Conservation (phyloP, 257 asterid species). For the Nicotiana sylvestris region DNA sequence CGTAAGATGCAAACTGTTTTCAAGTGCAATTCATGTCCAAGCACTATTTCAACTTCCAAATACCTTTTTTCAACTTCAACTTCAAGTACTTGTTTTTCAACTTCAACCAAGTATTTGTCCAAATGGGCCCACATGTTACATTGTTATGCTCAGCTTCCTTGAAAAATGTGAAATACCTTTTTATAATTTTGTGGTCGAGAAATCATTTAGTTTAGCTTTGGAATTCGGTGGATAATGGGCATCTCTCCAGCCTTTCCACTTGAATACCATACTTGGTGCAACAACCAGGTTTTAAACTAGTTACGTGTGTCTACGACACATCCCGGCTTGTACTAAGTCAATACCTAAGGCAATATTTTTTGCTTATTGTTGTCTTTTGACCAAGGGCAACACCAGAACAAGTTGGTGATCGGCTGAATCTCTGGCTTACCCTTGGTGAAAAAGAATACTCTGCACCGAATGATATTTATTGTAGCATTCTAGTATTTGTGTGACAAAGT, state of each 20-base stretch:
- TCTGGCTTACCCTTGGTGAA: neutral
- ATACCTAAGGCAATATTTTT: neutral
- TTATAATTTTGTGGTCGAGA: neutral
- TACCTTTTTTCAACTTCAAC: neutral
- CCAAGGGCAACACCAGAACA: neutral
- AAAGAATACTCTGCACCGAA: neutral
- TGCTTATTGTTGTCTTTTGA: neutral
- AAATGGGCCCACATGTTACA: neutral
- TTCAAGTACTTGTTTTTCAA: neutral
- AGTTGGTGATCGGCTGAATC: neutral
- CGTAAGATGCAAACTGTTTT: neutral
- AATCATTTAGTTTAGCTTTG: neutral
- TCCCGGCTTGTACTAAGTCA: neutral
- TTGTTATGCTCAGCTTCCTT: neutral
- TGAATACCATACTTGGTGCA: neutral
- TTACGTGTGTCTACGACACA: neutral
- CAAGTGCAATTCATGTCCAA: neutral
- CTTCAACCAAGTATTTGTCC: neutral
- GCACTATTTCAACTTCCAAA: neutral
- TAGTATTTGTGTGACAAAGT: neutral
- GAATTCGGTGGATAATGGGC: neutral
- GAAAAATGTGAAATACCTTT: neutral
- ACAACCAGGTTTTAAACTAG: neutral
- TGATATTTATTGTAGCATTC: neutral
- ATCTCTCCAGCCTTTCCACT: neutral